Base-by-base conservation (phyloP, 805 yeast species). In the Sugiyamaella mastotermitis region DNA sequence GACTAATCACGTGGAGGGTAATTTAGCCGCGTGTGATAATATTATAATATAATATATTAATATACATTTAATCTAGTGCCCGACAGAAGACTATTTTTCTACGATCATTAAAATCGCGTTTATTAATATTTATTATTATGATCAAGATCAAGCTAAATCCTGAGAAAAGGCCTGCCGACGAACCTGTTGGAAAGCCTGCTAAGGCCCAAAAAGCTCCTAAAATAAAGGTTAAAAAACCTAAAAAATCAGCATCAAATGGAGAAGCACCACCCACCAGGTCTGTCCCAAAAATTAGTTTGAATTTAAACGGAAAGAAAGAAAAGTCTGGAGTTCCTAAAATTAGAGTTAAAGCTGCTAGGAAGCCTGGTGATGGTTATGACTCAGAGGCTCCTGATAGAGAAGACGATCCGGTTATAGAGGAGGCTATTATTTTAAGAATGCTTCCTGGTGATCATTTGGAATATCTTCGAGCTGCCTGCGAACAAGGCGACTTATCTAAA, bases 361-460 rank as follows among this genome's bases (percentile, higher is more conserved):
- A 80, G 3, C 92, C 94, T 0, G 95, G 95, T 3, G 96, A 90
- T 51, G 97, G 97, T 1, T 90, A 90, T 59, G 98, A 90, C 55
- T 82, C 95, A 2, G 97, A 90, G 52, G 97, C 94, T 14, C 94
- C 96, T 0, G 97, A 90, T 48, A 66, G 85, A 18, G 98, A 92
- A 56, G 96, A 87, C 43, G 97, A 92, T 54, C 97, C 98, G 1
- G 63, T 86, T 44, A 66, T 86, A 6, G 97, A 92, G 54, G 94
- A 85, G 48, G 95, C 92, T 0, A 69, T 92, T 1, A 68, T 87
- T 1, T 58, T 92, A 30, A 69, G 98, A 38, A 78, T 90, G 63
- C 65, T 69, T 24, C 64, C 72, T 3, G 85, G 80, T 42, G 67
- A 72, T 7, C 80, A 81, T 40, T 60, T 84, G 25, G 95, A 84